Evolutionary conservation across 2,329 filamentous ascomycete genomes (phyloP), one percentile per base, ranked within the genome.

Genomic region (Aureobasidium subglaciale): DNA sequence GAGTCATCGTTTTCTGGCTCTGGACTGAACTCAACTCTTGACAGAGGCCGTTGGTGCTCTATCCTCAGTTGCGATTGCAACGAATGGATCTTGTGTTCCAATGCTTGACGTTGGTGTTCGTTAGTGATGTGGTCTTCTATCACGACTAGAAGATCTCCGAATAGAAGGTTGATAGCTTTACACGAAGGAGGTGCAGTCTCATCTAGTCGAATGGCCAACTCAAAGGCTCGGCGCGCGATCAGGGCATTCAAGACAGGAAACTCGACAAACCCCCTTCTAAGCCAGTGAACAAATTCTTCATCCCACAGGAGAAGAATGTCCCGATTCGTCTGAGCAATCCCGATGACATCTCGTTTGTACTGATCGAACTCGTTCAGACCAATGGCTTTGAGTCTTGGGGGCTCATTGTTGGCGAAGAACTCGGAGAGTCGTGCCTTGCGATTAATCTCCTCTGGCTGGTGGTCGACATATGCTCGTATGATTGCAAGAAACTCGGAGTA

Each of bases 181-280:
- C 46, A 50, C 24, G 32, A 29, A 50, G 46, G 46, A 24, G 32
- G 46, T 34, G n/a, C 27, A 1, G 15, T 38, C 9, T 50, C 32
- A 13, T 50, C 46, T 9, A 37, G 34, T 10, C 46, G 32, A n/a
- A 38, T 27, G 30, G 22, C 46, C 34, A 50, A 10, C 13, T 50
- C 22, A n/a, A 50, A 50, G 13, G 46, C 46, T 30, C 45, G 45
- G 20, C 45, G 30, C 3, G n/a, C 30, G 32, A 48, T 48, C 45
- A n/a, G 11, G 25, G 9, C 15, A 15, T 13, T 13, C 9, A 48
- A 20, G 34, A 7, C 20, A 25, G 45, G 45, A n/a, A 25, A 48
- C 11, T 22, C 45, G 8, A 13, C 7, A 2, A 48, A 25, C 3
- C 45, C 45, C 25, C 15, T 18, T 13, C 22, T 35, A 3, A 48